Conservation (phyloP, 805 yeast species). For the Sugiyamaella boreocaroliniensis region DNA sequence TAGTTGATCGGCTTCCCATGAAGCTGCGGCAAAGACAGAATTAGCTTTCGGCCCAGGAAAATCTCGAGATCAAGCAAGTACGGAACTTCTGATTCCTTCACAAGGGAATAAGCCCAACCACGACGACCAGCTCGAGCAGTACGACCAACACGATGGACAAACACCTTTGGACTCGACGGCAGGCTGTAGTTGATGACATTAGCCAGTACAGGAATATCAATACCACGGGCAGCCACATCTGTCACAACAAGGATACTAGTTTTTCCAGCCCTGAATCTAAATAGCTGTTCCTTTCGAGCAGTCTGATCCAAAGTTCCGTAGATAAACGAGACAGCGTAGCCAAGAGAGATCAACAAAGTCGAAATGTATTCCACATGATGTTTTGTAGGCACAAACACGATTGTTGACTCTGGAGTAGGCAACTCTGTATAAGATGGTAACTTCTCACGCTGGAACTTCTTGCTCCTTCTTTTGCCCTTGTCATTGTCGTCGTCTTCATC, state of each 20-base stretch:
- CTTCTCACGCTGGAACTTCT: conserved; percentile 35
- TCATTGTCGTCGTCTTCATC: conserved; percentile 49
- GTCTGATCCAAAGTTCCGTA: conserved; percentile 93
- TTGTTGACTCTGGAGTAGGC: conserved; percentile 82
- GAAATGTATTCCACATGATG: conserved; percentile 95
- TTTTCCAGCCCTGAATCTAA: conserved; percentile 77
- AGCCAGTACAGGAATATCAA: conserved; percentile 93
- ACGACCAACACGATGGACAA: conserved; percentile 96
- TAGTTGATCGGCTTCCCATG: conserved; percentile 54
- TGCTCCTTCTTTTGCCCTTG: conserved; percentile 27
- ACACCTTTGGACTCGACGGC: conserved; percentile 88
- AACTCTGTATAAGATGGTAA: conserved; percentile 75
- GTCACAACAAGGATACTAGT: conserved; percentile 90
- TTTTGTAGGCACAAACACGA: conserved; percentile 91
- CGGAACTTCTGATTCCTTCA: conserved; percentile 79
- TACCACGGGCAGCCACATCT: conserved; percentile 93
- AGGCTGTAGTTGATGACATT: conserved; percentile 88
- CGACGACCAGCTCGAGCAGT: conserved; percentile 98
- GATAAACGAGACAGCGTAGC: conserved; percentile 81
- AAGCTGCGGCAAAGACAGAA: conserved; percentile 37
- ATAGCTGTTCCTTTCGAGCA: conserved; percentile 84
- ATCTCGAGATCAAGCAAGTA: conserved; percentile 84
- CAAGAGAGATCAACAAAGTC: conserved; percentile 60
- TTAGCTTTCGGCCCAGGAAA: conserved; percentile 76
- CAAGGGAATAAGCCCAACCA: conserved; percentile 96